Evolutionary conservation across 1,284 basidiomycete genomes (phyloP).

Genomic region (Cryptococcus sp.): DNA sequence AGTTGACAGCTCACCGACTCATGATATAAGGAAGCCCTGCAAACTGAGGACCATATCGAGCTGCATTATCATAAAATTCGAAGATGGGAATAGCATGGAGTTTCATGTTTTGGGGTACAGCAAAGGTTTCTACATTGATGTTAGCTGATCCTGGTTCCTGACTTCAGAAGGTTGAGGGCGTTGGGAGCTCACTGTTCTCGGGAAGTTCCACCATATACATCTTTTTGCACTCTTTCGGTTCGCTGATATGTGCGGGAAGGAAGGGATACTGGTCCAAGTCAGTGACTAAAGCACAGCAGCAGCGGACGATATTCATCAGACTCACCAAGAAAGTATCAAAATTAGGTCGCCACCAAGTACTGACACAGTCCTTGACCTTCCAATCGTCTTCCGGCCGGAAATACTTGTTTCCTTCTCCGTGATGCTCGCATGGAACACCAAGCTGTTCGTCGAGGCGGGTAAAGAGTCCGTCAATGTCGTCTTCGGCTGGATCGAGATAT

Average conservation of each 20-base stretch:
- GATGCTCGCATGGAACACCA: constrained; percentile 48
- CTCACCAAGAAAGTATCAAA: constrained; percentile 97
- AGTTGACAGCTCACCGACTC: constrained; percentile 62
- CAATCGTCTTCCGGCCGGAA: constrained; percentile 60
- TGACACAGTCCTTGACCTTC: constrained; percentile 90
- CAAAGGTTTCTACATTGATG: constrained; percentile 69
- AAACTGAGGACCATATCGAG: constrained; percentile 88
- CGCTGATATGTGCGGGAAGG: constrained; percentile 90
- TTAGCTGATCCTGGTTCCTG: neutral
- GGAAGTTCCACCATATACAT: constrained; percentile 94
- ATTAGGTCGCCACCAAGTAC: constrained; percentile 96
- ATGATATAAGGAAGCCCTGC: constrained; percentile 90
- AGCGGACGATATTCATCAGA: constrained; percentile 7
- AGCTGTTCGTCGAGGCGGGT: constrained; percentile 80
- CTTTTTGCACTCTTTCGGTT: constrained; percentile 97
- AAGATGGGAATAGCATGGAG: constrained; percentile 91
- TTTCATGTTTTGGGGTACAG: constrained; percentile 98
- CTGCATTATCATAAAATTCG: constrained; percentile 95
- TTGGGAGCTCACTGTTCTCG: constrained; percentile 66
- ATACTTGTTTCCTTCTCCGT: constrained; percentile 4
- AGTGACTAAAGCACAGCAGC: neutral
- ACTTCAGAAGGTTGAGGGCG: neutral
- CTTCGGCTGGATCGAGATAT: constrained; percentile 92
- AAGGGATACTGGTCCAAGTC: constrained; percentile 76
- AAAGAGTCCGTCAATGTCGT: constrained; percentile 84